These are phyloP conservation scores for Priceomyces castillae DNA, from an alignment of 805 yeast species.

Conservation along the genomic window DNA sequence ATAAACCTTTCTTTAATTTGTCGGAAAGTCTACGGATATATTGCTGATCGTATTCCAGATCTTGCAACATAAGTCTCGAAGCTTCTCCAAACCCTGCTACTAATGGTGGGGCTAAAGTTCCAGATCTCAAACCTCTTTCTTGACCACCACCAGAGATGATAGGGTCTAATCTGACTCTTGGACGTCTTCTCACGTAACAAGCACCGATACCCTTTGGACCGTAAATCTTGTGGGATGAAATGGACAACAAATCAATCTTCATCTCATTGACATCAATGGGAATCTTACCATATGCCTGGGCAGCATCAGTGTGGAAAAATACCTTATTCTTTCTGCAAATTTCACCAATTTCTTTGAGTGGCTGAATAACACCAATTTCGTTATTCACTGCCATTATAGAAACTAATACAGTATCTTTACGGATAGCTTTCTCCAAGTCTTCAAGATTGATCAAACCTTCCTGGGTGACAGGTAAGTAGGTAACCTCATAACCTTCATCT, in stretches of 20 bases:
- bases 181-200: slow-evolving; percentile 91
- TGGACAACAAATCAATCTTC: slow-evolving; percentile 90
- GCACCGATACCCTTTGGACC: slow-evolving; percentile 99
- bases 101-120: slow-evolving; percentile 95
- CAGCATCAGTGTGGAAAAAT: slow-evolving; percentile 96
- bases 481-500: slow-evolving; percentile 95
- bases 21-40: slow-evolving; percentile 72
- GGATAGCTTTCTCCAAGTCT: slow-evolving; percentile 74
- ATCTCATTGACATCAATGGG: slow-evolving; percentile 88
- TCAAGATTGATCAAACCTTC: slow-evolving; percentile 81
- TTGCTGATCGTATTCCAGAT: slow-evolving; percentile 66
- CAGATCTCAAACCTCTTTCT: slow-evolving; percentile 96
- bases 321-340: slow-evolving; percentile 85
- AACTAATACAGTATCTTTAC: slow-evolving; percentile 88
- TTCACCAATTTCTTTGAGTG: slow-evolving; percentile 87
- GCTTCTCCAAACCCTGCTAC: slow-evolving; percentile 98
- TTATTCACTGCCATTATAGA: slow-evolving; percentile 97
- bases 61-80: slow-evolving; percentile 74
- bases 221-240: slow-evolving; percentile 93
- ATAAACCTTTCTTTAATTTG: slow-evolving; percentile 67
- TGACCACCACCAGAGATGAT: slow-evolving; percentile 97
- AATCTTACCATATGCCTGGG: slow-evolving; percentile 95
- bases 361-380: slow-evolving; percentile 97
- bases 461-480: slow-evolving; percentile 78
- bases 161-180: slow-evolving; percentile 95